Evolutionary conservation across 2,329 filamentous ascomycete genomes (phyloP), one percentile per base, ranked within the genome.

Genomic region (Ceratocystis diversiconidia): DNA sequence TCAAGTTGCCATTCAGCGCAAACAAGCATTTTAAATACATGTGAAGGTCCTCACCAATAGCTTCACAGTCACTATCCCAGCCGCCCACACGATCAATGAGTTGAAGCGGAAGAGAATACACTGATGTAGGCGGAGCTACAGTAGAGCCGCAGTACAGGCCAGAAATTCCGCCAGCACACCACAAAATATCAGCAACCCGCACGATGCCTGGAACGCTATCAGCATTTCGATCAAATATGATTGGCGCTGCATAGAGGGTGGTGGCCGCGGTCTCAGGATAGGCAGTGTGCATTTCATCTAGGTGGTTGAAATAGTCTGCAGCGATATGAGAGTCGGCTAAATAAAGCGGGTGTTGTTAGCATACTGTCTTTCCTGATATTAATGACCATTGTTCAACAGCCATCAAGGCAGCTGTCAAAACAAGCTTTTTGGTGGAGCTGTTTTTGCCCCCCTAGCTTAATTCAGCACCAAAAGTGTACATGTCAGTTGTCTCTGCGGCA

Each of bases 11-110:
- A 68, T 86, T 87, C 19, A 88, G 79, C 0, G 85, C 84, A 69
- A 89, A 89, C 76, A 89, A 89, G 73, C 85, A 89, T 77, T 89
- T 89, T 68, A 89, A 79, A 72, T 87, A 87, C 87, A 89, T 89
- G 76, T 90, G 87, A 71, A 89, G 74, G 71, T 89, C 87, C 74
- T 90, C 87, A 55, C 87, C 87, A 69, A 90, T 89, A 22, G 87
- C 86, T 68, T 88, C 86, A 1, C 82, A 79, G 63, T 83, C 85
- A 64, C 82, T 82, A 71, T 89, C 87, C 87, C 86, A 90, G 30
- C 87, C 87, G 8, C 85, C 85, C 36, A 88, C 86, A 32, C 82
- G 79, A 70, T 88, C 85, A 50, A 86, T 81, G 17, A 90, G 75
- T 59, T 82, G 79, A 50, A 90, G 79, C 0, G 86, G 83, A 0